Evolutionary conservation across 805 yeast species (phyloP), one percentile per base, ranked within the genome.

Genomic region (Pichia phayaonensis): DNA sequence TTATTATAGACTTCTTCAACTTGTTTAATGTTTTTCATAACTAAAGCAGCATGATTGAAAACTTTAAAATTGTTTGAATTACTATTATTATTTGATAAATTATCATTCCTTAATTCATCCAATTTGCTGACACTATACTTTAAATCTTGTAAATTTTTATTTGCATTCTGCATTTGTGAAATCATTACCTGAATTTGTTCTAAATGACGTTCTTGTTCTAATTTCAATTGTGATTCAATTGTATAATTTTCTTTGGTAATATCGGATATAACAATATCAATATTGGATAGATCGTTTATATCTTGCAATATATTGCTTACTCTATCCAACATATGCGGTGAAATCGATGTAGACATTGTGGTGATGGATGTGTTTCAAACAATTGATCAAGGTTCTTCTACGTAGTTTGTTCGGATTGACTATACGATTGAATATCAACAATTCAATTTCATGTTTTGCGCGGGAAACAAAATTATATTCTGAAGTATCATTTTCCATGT

Each of bases 1-100:
- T 79, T 84, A 40, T 75, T 72, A 53, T 83, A 81, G 29, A 90
- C 79, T 56, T 72, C 69, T 40, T 82, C 80, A 10, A 88, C 86
- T 57, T 81, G 84, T 45, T 75, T 78, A 63, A 92, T 81, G 56
- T 83, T 84, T 56, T 84, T 85, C 63, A 86, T 83, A 4, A 85
- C 76, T 24, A 72, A 72, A 0, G 95, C 80, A 53, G 89, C 79
- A 52, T 76, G 74, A 61, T 80, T 78, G 45, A 90, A 83, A 39
- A 84, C 72, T 45, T 80, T 84, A 64, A 87, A 90, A 49, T 76
- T 73, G 22, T 76, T 73, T 18, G 87, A 83, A 10, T 83, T 73
- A 12, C 77, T 71, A 27, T 77, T 72, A 20, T 84, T 79, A 26
- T 64, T 69, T 2, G 26, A 22, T 18, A 38, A 12, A 52, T 74